phyloP scores from a whole-genome alignment of 768 basidiomycete species.

The Melanogaster broomeanus region DNA sequence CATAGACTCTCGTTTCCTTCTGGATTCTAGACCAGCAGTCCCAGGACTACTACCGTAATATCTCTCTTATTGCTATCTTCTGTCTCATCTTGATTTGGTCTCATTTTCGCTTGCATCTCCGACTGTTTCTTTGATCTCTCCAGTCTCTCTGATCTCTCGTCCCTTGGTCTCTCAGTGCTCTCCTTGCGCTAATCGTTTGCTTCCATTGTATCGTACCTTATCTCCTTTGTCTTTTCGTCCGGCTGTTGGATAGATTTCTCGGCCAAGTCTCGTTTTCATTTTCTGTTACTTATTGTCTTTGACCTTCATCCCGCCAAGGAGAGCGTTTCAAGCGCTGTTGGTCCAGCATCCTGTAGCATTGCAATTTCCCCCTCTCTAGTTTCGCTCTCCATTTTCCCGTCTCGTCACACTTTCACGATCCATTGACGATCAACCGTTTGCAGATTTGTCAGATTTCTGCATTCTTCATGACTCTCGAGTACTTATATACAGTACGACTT shows the following conservation, averaged over 20 bases:
- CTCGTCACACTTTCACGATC: constrained; percentile 15
- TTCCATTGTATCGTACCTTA: constrained; percentile 34
- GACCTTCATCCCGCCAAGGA: constrained; percentile 37
- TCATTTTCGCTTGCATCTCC: constrained; percentile 8
- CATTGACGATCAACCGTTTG: constrained; percentile 13
- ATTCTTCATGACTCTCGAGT: constrained; percentile 19
- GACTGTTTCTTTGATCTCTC: constrained; percentile 14
- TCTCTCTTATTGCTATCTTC: constrained; percentile 37
- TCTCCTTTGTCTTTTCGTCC: constrained; percentile 24
- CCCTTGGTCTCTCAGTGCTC: constrained; percentile 19
- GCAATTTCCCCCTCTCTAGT: constrained; percentile 29
- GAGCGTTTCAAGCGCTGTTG: constrained; percentile 30
- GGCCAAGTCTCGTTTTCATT: constrained; percentile 22
- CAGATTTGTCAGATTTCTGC: constrained; percentile 38
- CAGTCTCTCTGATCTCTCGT: constrained; percentile 12
- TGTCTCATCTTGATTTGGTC: constrained; percentile 23
- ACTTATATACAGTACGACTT: constrained; percentile 23
- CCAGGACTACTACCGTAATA: constrained; percentile 34
- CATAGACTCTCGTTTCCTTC: constrained; percentile 25
- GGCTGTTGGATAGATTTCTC: constrained; percentile 36
- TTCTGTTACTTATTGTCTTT: constrained; percentile 36
- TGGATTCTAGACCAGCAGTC: constrained; percentile 27
- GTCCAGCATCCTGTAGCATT: constrained; percentile 39
- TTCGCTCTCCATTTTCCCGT: constrained; percentile 20
- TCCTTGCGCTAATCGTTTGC: constrained; percentile 32